Conservation (phyloP, 192 early-diverging fungal genomes). For the Chytriomyces confervae region DNA sequence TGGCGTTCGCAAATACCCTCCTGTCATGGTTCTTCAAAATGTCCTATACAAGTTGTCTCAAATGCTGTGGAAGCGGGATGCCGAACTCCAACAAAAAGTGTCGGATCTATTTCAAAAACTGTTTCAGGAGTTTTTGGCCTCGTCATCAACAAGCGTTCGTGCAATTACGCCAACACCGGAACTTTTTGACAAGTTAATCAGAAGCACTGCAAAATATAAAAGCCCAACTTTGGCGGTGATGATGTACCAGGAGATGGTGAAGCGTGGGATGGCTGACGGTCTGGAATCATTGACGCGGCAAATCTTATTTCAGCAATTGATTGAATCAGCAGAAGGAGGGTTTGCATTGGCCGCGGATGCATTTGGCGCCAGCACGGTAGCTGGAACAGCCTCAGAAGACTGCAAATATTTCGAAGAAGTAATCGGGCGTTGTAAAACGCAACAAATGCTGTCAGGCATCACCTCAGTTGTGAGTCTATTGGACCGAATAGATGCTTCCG, state of each 20-base stretch:
- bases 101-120: slow-evolving; percentile 13
- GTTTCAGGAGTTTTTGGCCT: slow-evolving; percentile 25
- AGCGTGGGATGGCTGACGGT: slow-evolving; percentile 1
- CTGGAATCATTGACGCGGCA: slow-evolving; percentile 19
- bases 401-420: slow-evolving; percentile 8
- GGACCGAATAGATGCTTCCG: slow-evolving; percentile 9
- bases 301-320: slow-evolving; percentile 6
- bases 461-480: not conserved
- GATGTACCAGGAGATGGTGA: slow-evolving; percentile 22
- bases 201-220: not conserved
- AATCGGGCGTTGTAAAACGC: not conserved
- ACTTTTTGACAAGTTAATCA: slow-evolving; percentile 21
- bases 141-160: not conserved
- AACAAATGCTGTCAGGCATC: not conserved
- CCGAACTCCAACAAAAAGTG: not conserved
- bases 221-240: slow-evolving; percentile 8
- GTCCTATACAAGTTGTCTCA: slow-evolving; percentile 22
- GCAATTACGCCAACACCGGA: slow-evolving; percentile 9
- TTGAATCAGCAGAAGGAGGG: not conserved
- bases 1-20: slow-evolving; percentile 11
- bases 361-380: slow-evolving; percentile 19
- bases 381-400: slow-evolving; percentile 5
- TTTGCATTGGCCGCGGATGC: slow-evolving; percentile 3
- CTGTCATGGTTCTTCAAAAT: slow-evolving; percentile 23
- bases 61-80: slow-evolving; percentile 26